Evolutionary conservation across 495 filamentous ascomycete genomes (phyloP).

Genomic region (Lasiosphaeris hirsuta): DNA sequence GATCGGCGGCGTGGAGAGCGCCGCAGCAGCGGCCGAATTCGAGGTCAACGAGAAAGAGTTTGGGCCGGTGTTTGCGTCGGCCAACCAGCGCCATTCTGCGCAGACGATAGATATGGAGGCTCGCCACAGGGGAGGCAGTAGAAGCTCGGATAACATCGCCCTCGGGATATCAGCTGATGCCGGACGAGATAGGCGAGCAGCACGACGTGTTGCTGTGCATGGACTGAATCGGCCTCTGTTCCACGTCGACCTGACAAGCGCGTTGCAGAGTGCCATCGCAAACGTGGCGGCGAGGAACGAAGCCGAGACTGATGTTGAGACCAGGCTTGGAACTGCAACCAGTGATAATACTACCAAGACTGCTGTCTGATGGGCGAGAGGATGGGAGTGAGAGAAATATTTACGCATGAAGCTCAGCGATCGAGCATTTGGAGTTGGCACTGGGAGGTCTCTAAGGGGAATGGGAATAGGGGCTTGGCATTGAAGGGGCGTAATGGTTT

Average conservation of each 20-base stretch:
- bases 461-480: background rate
- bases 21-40: slow-evolving; percentile 54
- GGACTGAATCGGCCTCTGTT: slow-evolving; percentile 88
- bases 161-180: background rate
- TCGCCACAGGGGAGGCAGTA: background rate
- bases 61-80: background rate
- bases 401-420: too few relatives aligned
- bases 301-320: slow-evolving; percentile 9
- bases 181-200: background rate
- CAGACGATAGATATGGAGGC: slow-evolving; percentile 14
- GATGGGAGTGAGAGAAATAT: background rate
- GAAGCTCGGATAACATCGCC: background rate
- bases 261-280: slow-evolving; percentile 81
- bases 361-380: background rate
- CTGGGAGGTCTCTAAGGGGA: background rate
- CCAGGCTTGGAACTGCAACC: background rate
- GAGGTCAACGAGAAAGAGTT: slow-evolving; percentile 58
- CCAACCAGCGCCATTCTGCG: background rate
- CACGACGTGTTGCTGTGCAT: slow-evolving; percentile 61
- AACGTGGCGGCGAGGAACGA: slow-evolving; percentile 59
- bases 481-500: too few relatives aligned
- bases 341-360: slow-evolving; percentile 4
- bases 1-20: slow-evolving; percentile 68
- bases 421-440: background rate
- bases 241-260: slow-evolving; percentile 91